Base-by-base conservation (phyloP, 768 basidiomycete species). In the Punctularia strigosozonata region DNA sequence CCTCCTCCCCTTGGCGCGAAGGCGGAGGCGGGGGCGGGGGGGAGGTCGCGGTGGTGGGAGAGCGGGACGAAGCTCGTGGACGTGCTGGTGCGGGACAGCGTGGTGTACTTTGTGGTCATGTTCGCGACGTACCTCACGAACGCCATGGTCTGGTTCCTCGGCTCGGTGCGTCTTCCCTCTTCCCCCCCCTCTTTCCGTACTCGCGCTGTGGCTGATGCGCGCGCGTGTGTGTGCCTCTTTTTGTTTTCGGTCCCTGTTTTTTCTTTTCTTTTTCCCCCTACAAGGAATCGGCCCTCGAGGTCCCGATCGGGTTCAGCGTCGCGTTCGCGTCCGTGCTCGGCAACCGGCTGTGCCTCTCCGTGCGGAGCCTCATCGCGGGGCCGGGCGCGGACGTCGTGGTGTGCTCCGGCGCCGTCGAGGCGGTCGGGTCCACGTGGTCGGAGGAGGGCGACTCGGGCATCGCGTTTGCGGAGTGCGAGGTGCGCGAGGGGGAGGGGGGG, bases 311-410 rank as follows among this genome's bases (percentile, higher is more conserved):
- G 12, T 78, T 76, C 53, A 63, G 72, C 3, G 62, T 75, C 17
- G 71, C 75, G 2, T 59, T 78, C 54, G 71, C 75, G 1, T 75
- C 71, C 48, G 68, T 73, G 5, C 58, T 77, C 38, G 63, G 70
- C n/a, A 77, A 69, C 48, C 61, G 75, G 17, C 62, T 76, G 12
- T 64, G 71, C 19, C 58, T 77, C 23, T 77, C 76, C 44, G 68
- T 77, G 20, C 71, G 73, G 10, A 15, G 15, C 28, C 10, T 30
- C 28, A 10, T 10, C 28, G 28, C 28, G 10, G 10, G 15, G 15
- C 15, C 10, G 10, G 28, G 15, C 10, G 10, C 15, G 28, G 28
- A 30, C 28, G 28, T 30, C 28, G 28, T 10, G 28, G 28, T 10
- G 28, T 10, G 28, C 10, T 10, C 28, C 10, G 28, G 28, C 10